These are phyloP conservation scores for Protostelium mycophagum DNA, from an alignment of 78 protist genomes.

Conservation along the genomic window DNA sequence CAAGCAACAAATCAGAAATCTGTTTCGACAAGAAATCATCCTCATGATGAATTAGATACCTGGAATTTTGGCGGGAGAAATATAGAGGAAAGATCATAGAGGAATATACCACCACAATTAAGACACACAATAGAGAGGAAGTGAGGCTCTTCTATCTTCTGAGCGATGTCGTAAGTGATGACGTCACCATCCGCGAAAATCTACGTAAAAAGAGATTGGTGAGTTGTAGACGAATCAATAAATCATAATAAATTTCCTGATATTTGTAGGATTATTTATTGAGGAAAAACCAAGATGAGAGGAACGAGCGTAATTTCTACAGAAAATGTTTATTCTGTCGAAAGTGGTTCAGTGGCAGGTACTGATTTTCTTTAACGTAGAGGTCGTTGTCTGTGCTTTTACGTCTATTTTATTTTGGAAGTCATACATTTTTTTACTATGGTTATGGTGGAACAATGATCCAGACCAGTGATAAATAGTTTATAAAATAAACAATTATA, in stretches of 20 bases:
- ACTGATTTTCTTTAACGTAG: not conserved
- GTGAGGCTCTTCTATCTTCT: conserved; percentile 11
- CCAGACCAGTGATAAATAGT: not conserved
- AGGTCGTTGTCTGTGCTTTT: conserved; percentile 17
- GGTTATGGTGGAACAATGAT: not conserved
- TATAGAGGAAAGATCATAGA: not conserved
- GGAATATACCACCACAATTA: not conserved
- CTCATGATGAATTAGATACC: not conserved
- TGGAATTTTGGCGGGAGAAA: not conserved
- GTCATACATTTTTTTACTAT: not conserved
- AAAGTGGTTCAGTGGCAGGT: not conserved
- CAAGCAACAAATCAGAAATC: not conserved
- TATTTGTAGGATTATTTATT: conserved; percentile 8
- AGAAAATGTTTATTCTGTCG: conserved; percentile 40
- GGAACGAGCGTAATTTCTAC: conserved; percentile 23
- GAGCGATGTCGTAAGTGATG: conserved; percentile 33
- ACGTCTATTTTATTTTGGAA: conserved; percentile 10
- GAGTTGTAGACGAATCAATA: not conserved
- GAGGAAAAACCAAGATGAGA: conserved; percentile 35
- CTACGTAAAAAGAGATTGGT: conserved; percentile 35
- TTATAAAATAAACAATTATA: not conserved
- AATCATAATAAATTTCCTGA: not conserved
- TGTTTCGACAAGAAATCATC: not conserved
- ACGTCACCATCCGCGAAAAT: conserved; percentile 15
- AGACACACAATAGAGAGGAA: not conserved